phyloP scores from a whole-genome alignment of 164 flowering plant genomes.

The Chimonanthus salicifolius region DNA sequence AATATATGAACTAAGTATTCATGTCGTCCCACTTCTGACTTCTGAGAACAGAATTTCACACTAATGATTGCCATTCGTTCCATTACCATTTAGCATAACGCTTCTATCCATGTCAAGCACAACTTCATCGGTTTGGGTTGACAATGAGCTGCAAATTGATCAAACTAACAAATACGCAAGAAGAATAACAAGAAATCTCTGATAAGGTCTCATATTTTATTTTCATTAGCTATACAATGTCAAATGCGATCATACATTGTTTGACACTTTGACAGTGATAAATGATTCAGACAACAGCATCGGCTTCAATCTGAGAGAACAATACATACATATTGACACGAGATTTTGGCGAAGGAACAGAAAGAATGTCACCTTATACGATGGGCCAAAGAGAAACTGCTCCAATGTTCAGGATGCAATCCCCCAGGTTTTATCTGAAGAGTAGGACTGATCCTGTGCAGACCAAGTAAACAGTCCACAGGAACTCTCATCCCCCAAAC shows the following conservation, averaged over 20 bases:
- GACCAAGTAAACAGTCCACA: conserved; percentile 53
- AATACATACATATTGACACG: neutral
- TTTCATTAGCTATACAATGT: neutral
- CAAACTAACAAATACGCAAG: too few relatives aligned
- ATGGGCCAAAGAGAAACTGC: conserved; percentile 29
- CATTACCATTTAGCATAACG: too few relatives aligned
- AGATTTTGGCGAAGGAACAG: neutral
- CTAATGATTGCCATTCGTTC: too few relatives aligned
- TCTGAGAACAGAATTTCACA: too few relatives aligned
- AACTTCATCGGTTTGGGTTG: too few relatives aligned
- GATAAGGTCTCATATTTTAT: too few relatives aligned
- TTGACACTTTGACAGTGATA: conserved; percentile 9
- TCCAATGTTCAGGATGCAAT: conserved; percentile 1
- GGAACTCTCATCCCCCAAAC: conserved; percentile 88
- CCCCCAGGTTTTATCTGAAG: conserved; percentile 65
- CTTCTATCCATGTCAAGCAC: too few relatives aligned
- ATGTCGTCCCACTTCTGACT: too few relatives aligned
- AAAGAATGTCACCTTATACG: conserved; percentile 2
- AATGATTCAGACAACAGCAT: neutral
- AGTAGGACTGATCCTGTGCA: conserved; percentile 68
- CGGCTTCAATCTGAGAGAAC: neutral
- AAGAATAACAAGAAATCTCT: too few relatives aligned
- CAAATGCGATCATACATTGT: neutral
- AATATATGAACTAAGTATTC: too few relatives aligned
- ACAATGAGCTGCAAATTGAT: too few relatives aligned